A percentile compares a stretch with the other conserved stretches of the same genome.
phyloP scores from a whole-genome alignment of 2,329 filamentous ascomycete genomes.

The Paracorniculantispora psalliotae region DNA sequence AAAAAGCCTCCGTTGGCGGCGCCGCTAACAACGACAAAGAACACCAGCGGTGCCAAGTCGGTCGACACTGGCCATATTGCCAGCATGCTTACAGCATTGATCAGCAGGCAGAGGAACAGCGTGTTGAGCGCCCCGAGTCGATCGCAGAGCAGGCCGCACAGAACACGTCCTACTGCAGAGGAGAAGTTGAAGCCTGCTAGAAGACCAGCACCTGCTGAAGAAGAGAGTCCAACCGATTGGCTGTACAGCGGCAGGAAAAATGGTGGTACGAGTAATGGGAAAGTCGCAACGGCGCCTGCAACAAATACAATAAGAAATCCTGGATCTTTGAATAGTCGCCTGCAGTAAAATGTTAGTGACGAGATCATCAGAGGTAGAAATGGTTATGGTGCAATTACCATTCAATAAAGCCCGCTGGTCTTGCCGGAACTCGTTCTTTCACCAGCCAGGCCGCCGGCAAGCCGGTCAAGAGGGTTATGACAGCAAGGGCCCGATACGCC shows the following conservation, averaged over 20 bases:
- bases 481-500: slow-evolving; percentile 48
- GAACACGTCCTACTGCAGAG: slow-evolving; percentile 52
- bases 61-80: slow-evolving; percentile 56
- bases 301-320: too few relatives aligned
- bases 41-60: slow-evolving; percentile 46
- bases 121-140: slow-evolving; percentile 51
- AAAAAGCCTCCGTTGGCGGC: slow-evolving; percentile 60
- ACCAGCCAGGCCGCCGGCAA: slow-evolving; percentile 52
- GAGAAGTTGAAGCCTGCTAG: slow-evolving; percentile 58
- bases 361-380: too few relatives aligned
- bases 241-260: slow-evolving; percentile 57
- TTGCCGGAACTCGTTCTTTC: slow-evolving; percentile 40
- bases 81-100: slow-evolving; percentile 55
- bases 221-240: slow-evolving; percentile 48
- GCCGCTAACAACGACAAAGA: slow-evolving; percentile 57
- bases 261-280: slow-evolving; percentile 55
- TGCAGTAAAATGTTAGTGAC: slow-evolving; percentile 32
- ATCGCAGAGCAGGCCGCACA: slow-evolving; percentile 51
- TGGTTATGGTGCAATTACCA: too few relatives aligned
- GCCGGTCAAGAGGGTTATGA: slow-evolving; percentile 48
- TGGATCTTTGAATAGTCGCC: too few relatives aligned
- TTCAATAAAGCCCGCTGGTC: slow-evolving; percentile 42
- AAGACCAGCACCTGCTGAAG: slow-evolving; percentile 49
- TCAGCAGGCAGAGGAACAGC: slow-evolving; percentile 43
- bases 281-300: too few relatives aligned